Evolutionary conservation across 176 grass and related monocot species (phyloP).

Genomic region (Lolium perenne): DNA sequence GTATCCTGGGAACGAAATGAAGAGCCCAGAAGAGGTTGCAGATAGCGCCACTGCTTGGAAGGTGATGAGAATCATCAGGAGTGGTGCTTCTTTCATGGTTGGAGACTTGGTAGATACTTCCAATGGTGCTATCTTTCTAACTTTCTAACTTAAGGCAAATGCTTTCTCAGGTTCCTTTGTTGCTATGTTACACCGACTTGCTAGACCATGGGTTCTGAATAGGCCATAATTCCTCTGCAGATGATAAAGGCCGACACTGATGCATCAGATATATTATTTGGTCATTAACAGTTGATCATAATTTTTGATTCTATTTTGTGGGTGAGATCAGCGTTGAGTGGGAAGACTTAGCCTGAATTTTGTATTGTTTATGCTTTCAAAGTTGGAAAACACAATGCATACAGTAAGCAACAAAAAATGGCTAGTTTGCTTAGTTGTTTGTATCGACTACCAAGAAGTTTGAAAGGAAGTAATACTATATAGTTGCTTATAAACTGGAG

Average conservation of each 20-base stretch:
- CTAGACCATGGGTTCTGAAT: no score
- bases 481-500: background rate
- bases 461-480: background rate
- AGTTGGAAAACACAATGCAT: background rate
- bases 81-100: background rate
- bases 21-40: background rate
- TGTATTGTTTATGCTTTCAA: background rate
- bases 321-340: background rate
- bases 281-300: background rate
- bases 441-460: background rate
- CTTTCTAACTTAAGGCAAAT: background rate
- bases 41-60: background rate
- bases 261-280: background rate
- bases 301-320: background rate
- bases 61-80: slow-evolving; percentile 16
- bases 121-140: background rate
- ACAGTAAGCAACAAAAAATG: background rate
- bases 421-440: background rate
- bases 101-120: background rate
- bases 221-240: background rate
- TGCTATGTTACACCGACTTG: no score
- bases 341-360: background rate
- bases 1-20: slow-evolving; percentile 25
- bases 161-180: background rate
- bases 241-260: background rate